Evolutionary conservation across 2,329 filamentous ascomycete species (phyloP).

Genomic region (Penicillium carneum): DNA sequence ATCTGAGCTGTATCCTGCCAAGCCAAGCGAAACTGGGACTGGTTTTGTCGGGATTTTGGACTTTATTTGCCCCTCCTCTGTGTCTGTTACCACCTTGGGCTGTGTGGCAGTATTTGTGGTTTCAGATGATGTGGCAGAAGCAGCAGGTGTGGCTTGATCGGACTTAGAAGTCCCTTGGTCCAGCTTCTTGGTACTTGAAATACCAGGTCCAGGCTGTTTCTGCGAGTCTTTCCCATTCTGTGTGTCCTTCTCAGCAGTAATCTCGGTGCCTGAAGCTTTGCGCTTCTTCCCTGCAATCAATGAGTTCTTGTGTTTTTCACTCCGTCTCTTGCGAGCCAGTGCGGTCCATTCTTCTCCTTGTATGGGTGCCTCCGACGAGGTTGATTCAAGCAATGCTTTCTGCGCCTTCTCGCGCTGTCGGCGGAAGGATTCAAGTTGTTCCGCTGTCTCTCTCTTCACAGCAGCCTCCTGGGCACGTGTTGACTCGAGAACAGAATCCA

Average conservation of each 20-base stretch:
- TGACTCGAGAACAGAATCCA: conserved; percentile 64
- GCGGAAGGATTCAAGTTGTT: conserved; percentile 66
- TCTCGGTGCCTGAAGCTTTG: conserved; percentile 47
- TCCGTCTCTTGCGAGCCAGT: conserved; percentile 61
- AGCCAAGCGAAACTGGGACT: conserved; percentile 6
- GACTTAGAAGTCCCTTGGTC: background rate
- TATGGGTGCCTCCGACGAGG: conserved; percentile 43
- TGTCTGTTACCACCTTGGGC: background rate
- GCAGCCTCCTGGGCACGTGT: conserved; percentile 64
- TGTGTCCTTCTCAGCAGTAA: conserved; percentile 13
- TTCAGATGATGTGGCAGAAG: background rate
- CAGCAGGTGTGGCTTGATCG: background rate
- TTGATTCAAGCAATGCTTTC: conserved; percentile 54
- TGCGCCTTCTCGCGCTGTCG: conserved; percentile 67
- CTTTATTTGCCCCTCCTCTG: background rate
- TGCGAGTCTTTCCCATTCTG: conserved; percentile 16
- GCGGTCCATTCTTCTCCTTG: conserved; percentile 59
- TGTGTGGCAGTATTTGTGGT: background rate
- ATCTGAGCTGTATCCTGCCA: conserved; percentile 16
- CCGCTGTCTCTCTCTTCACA: conserved; percentile 64
- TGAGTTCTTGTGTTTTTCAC: conserved; percentile 54
- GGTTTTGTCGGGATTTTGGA: background rate
- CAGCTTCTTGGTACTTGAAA: conserved; percentile 1
- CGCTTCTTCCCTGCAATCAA: conserved; percentile 53
- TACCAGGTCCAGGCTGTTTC: conserved; percentile 20